These are phyloP conservation scores for Trichosporon sp. DNA, from an alignment of 1,284 basidiomycete species.

Conservation along the genomic window DNA sequence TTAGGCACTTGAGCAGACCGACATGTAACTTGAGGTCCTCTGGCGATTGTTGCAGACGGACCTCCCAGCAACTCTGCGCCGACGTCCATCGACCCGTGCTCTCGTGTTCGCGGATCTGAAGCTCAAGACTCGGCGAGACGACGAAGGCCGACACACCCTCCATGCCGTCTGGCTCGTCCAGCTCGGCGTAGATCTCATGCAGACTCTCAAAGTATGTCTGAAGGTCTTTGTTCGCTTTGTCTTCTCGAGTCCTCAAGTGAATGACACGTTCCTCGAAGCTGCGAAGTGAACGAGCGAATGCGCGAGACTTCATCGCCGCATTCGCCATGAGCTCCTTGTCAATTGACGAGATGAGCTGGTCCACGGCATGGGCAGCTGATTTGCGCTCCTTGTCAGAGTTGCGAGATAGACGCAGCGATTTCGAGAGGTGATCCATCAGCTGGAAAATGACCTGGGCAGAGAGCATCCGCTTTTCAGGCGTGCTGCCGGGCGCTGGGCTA, in stretches of 20 bases:
- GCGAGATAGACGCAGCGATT: conserved; percentile 66
- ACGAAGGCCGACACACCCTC: conserved; percentile 91
- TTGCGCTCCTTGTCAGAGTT: conserved; percentile 49
- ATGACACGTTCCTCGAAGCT: conserved; percentile 80
- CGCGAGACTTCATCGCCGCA: conserved; percentile 88
- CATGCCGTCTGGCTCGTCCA: conserved; percentile 99
- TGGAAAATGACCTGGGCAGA: conserved; percentile 93
- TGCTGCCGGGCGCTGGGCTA: conserved; percentile 55
- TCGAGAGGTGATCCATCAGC: conserved; percentile 89
- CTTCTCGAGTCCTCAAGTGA: conserved; percentile 51
- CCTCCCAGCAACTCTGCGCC: conserved; percentile 99
- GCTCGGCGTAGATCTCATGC: conserved; percentile 90
- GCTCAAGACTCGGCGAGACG: conserved; percentile 82
- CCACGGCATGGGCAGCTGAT: conserved; percentile 57
- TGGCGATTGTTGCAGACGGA: conserved; percentile 84
- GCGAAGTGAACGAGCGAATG: conserved; percentile 89
- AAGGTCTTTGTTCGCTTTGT: conserved; percentile 53
- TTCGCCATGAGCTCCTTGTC: conserved; percentile 85
- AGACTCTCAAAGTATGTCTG: conserved; percentile 81
- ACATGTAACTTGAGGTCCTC: conserved; percentile 84
- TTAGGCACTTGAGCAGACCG: conserved; percentile 82
- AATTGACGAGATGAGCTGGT: conserved; percentile 74
- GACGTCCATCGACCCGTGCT: conserved; percentile 96
- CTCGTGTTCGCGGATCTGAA: conserved; percentile 97
- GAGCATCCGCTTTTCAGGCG: conserved; percentile 69